Conservation (phyloP, 78 protist genomes). For the Pigoraptor vietnamica region DNA sequence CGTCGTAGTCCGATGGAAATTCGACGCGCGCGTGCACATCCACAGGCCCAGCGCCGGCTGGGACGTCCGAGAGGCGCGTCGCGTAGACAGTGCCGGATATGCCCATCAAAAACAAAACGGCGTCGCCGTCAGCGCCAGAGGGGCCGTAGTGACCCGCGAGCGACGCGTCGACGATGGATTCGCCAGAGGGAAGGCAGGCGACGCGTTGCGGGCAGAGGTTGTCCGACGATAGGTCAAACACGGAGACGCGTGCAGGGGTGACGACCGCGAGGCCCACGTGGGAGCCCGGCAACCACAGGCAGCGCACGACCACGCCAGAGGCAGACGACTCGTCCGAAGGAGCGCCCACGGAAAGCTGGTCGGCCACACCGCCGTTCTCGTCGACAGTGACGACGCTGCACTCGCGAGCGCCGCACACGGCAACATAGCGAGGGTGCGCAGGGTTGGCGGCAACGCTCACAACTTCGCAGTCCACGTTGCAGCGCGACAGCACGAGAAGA, state of each 20-base stretch:
- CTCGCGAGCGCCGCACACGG: conserved; percentile 47
- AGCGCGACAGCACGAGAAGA: not conserved
- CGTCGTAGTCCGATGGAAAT: not conserved
- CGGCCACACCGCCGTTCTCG: not conserved
- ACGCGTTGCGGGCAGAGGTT: conserved; percentile 38
- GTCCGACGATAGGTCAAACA: conserved; percentile 57
- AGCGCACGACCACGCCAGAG: conserved; percentile 19
- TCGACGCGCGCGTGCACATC: not conserved
- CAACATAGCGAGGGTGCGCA: conserved; percentile 23
- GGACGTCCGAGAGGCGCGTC: not conserved
- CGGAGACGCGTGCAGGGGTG: conserved; percentile 39
- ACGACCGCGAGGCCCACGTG: conserved; percentile 42
- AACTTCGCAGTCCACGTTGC: not conserved
- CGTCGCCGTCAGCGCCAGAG: not conserved
- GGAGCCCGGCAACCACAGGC: conserved; percentile 55
- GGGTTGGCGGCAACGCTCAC: conserved; percentile 29
- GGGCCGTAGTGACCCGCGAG: not conserved
- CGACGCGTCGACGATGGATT: not conserved
- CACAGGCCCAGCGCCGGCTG: not conserved
- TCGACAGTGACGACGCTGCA: conserved; percentile 14
- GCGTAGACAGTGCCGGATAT: not conserved
- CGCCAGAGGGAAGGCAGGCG: not conserved
- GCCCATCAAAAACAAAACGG: not conserved
- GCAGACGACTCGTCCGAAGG: conserved; percentile 23
- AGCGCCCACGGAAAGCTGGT: conserved; percentile 30